Evolutionary conservation across 495 filamentous ascomycete genomes (phyloP).

Genomic region (Hyaloscypha hepaticicola): DNA sequence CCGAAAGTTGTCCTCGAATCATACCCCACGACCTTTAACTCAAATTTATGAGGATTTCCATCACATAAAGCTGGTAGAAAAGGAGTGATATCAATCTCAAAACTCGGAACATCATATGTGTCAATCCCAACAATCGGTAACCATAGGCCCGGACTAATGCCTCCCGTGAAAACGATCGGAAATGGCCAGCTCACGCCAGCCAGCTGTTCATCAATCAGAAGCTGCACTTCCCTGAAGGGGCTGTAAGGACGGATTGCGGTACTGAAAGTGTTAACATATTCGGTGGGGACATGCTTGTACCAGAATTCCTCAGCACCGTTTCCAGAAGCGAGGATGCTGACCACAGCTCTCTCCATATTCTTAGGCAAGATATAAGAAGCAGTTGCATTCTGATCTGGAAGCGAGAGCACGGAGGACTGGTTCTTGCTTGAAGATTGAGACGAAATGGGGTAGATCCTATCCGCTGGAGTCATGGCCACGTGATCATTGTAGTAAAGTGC

Average conservation of each 20-base stretch:
- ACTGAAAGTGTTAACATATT: slow-evolving; percentile 52
- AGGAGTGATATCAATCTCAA: slow-evolving; percentile 69
- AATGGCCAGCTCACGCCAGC: slow-evolving; percentile 70
- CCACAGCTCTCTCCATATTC: slow-evolving; percentile 56
- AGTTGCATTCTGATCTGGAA: slow-evolving; percentile 54
- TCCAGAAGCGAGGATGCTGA: slow-evolving; percentile 64
- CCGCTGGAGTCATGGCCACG: slow-evolving; percentile 39
- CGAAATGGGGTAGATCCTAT: slow-evolving; percentile 63
- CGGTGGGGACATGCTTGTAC: slow-evolving; percentile 63
- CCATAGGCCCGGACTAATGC: slow-evolving; percentile 67
- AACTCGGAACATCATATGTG: slow-evolving; percentile 63
- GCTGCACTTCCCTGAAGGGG: slow-evolving; percentile 66
- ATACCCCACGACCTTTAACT: slow-evolving; percentile 21
- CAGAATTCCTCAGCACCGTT: slow-evolving; percentile 69
- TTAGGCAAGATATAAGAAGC: slow-evolving; percentile 47
- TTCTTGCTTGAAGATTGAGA: slow-evolving; percentile 43
- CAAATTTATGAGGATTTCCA: slow-evolving; percentile 21
- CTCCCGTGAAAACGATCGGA: slow-evolving; percentile 68
- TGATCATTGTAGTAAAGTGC: slow-evolving; percentile 57
- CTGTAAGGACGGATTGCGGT: slow-evolving; percentile 51
- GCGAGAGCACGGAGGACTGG: slow-evolving; percentile 53
- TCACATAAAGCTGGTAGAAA: slow-evolving; percentile 33
- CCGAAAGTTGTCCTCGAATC: slow-evolving; percentile 29
- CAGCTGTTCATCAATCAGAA: slow-evolving; percentile 61
- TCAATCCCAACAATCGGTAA: slow-evolving; percentile 69